Evolutionary conservation across 805 yeast genomes (phyloP).

Genomic region (Candida endomychidarum): DNA sequence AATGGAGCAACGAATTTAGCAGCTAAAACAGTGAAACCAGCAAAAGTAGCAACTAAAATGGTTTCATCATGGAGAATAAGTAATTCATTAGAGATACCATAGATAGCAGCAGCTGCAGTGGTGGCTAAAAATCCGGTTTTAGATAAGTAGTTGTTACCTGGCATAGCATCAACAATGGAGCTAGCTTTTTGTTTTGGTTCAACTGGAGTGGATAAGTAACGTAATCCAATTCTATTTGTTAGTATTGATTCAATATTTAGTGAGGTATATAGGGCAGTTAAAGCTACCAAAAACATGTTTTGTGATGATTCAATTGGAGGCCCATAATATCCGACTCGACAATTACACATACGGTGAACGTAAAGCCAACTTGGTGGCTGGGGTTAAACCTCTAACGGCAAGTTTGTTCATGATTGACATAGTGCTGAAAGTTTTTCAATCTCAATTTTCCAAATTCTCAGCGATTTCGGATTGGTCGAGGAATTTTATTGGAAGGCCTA

Average conservation of each 20-base stretch:
- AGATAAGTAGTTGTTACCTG: slow-evolving; percentile 83
- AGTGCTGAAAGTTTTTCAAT: slow-evolving; percentile 6
- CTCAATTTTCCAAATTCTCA: slow-evolving; percentile 14
- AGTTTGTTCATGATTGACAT: slow-evolving; percentile 45
- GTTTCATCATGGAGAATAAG: slow-evolving; percentile 94
- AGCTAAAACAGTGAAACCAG: slow-evolving; percentile 69
- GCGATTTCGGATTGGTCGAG: slow-evolving; percentile 24
- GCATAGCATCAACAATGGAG: slow-evolving; percentile 86
- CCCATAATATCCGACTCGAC: no score
- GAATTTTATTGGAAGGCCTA: slow-evolving; percentile 33
- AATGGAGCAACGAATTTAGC: slow-evolving; percentile 92
- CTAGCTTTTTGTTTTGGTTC: slow-evolving; percentile 92
- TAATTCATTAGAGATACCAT: slow-evolving; percentile 91
- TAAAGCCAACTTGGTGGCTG: slow-evolving; percentile 38
- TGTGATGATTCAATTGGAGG: no score
- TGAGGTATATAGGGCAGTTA: no score
- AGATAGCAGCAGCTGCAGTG: slow-evolving; percentile 88
- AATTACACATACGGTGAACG: slow-evolving; percentile 41
- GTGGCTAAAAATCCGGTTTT: slow-evolving; percentile 97
- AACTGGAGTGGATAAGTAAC: slow-evolving; percentile 64
- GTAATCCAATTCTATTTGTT: slow-evolving; percentile 56
- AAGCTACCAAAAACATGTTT: no score
- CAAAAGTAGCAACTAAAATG: slow-evolving; percentile 76
- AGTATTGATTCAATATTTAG: no score
- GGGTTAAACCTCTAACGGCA: slow-evolving; percentile 44